A percentile compares a stretch with the other conserved stretches of the same genome.
Evolutionary conservation across 306 rosid genomes (phyloP).

Genomic region (Citrullus mucosospermus): DNA sequence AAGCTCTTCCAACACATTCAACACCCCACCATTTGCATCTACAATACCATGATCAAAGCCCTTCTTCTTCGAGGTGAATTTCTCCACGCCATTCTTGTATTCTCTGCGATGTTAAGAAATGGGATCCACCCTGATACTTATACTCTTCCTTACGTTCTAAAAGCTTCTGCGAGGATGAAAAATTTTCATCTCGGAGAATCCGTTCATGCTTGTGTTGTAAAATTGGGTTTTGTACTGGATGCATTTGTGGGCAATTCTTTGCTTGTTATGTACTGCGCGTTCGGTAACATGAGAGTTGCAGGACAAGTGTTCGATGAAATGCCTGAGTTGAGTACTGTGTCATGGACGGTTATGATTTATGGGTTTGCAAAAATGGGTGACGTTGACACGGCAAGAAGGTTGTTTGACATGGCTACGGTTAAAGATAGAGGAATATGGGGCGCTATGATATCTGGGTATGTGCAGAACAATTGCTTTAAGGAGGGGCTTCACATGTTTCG

Average conservation of each 20-base stretch:
- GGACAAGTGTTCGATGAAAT: slow-evolving; percentile 60
- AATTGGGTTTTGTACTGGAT: slow-evolving; percentile 41
- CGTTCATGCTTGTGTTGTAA: slow-evolving; percentile 46
- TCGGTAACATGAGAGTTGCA: slow-evolving; percentile 34
- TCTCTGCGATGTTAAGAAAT: slow-evolving; percentile 23
- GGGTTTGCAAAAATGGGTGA: slow-evolving; percentile 54
- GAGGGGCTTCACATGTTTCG: slow-evolving; percentile 56
- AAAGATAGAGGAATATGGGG: slow-evolving; percentile 76
- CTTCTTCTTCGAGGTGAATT: slow-evolving; percentile 22
- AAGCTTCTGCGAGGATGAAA: slow-evolving; percentile 33
- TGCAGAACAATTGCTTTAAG: slow-evolving; percentile 57
- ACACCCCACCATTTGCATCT: slow-evolving; percentile 52
- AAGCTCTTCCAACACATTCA: slow-evolving; percentile 42
- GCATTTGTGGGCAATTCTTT: slow-evolving; percentile 54
- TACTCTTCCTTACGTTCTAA: slow-evolving; percentile 54
- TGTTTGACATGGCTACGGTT: slow-evolving; percentile 57
- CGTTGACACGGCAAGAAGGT: slow-evolving; percentile 43
- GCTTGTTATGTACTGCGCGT: slow-evolving; percentile 29
- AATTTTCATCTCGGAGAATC: slow-evolving; percentile 20
- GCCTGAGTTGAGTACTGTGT: slow-evolving; percentile 35
- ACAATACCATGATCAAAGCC: slow-evolving; percentile 47
- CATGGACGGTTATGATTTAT: slow-evolving; percentile 64
- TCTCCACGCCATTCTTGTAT: slow-evolving; percentile 19
- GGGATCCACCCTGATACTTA: slow-evolving; percentile 39
- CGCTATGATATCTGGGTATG: slow-evolving; percentile 80